Evolutionary conservation across 2,329 filamentous ascomycete species (phyloP), one percentile per base, ranked within the genome.

Genomic region (Beauveria asiatica): DNA sequence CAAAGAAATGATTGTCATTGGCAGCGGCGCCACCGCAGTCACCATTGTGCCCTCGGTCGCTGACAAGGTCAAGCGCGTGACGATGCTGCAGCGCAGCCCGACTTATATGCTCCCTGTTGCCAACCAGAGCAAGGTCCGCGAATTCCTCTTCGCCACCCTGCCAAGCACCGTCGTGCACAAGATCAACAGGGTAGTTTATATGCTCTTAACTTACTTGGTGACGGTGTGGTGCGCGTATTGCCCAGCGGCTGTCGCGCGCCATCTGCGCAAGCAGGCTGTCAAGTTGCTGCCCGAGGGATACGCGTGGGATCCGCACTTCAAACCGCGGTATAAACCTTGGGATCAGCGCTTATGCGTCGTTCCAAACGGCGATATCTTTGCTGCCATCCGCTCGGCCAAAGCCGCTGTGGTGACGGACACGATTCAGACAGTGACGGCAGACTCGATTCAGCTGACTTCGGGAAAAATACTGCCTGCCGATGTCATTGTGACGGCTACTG

Each of bases 61-160:
- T 0, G 75, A 88, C 49, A 82, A 80, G 45, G 89, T 88, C 6
- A 74, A 73, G 6, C 80, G 82, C 10, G 84, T 91, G 21, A 93
- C 89, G 1, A 90, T 93, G 83, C 79, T 95, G 2, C 90, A 95
- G 73, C 84, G 90, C 59, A 90, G 85, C 50, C 91, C 91, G 0
- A 82, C 81, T 0, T 92, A 90, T 67, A 79, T 92, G 58, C 65
- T 88, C 49, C 75, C 81, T n/a, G 65, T 84, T 1, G 73, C 80
- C 0, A 76, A 78, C 25, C 68, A 68, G 10, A 76, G 76, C 50
- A 61, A 63, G 2, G 52, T 75, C 2, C 70, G 75, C 42, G 69
- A 64, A 6, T 65, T 74, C 1, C 63, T 82, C 5, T 75, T 74
- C 9, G 69, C 68, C 2, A 66, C 77, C 1, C 67, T 86, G n/a